Evolutionary conservation across 495 filamentous ascomycete species (phyloP).

Genomic region (Aspergillus coremiiformis): DNA sequence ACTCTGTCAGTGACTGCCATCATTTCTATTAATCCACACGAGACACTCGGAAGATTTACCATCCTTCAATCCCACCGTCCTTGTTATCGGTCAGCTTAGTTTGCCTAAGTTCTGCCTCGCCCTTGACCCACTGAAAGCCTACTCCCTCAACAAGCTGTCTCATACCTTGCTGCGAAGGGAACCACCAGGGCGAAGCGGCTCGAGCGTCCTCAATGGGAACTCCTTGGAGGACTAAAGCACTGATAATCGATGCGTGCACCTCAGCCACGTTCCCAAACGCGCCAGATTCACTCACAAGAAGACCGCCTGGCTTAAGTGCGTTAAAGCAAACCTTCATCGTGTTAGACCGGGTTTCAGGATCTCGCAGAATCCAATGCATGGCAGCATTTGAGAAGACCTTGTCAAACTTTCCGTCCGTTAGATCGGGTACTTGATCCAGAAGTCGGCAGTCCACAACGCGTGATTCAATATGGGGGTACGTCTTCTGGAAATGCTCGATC

Average conservation of each 20-base stretch:
- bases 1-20: background rate
- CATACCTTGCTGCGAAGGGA: conserved; percentile 56
- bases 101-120: conserved; percentile 60
- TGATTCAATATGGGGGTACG: conserved; percentile 31
- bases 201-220: conserved; percentile 41
- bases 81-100: conserved; percentile 46
- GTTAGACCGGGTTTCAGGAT: conserved; percentile 26
- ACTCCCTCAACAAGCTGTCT: conserved; percentile 40
- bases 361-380: conserved; percentile 67
- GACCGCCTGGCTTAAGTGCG: conserved; percentile 49
- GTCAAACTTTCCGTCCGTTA: conserved; percentile 38
- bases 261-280: conserved; percentile 64
- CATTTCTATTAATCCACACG: background rate
- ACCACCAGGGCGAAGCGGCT: conserved; percentile 62
- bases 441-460: conserved; percentile 41
- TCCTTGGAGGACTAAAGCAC: conserved; percentile 45
- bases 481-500: conserved; percentile 48
- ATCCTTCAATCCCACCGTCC: conserved; percentile 59
- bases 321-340: conserved; percentile 39
- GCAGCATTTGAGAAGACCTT: conserved; percentile 74
- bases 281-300: conserved; percentile 67
- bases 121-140: conserved; percentile 53
- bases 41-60: conserved; percentile 35
- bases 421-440: conserved; percentile 22
- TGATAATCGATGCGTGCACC: conserved; percentile 50